Evolutionary conservation across 1,284 basidiomycete species (phyloP).

Genomic region (Ceratobasidium sp.): DNA sequence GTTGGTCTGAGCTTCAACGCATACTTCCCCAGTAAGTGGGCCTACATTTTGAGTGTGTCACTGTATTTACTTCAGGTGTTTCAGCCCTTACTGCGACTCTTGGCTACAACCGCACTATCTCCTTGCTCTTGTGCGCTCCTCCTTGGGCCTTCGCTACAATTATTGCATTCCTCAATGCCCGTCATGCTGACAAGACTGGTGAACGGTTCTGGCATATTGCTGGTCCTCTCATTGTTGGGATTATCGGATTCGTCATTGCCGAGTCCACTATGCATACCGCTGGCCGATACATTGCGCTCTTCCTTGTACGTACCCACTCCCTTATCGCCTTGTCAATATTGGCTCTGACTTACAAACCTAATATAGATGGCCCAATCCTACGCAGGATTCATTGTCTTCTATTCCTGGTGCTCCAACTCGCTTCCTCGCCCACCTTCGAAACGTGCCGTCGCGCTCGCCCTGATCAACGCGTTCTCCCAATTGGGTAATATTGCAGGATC

Average conservation of each 20-base stretch:
- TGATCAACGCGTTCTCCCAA: slow-evolving; percentile 58
- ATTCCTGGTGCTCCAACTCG: slow-evolving; percentile 69
- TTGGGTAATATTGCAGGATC: slow-evolving; percentile 64
- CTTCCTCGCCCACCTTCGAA: slow-evolving; percentile 75
- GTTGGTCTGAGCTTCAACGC: slow-evolving; percentile 78
- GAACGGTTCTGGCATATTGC: slow-evolving; percentile 78
- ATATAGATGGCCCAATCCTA: slow-evolving; percentile 48
- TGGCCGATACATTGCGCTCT: slow-evolving; percentile 73
- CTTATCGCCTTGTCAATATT: too few relatives aligned
- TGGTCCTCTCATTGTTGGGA: slow-evolving; percentile 70
- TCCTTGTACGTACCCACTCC: slow-evolving; percentile 68
- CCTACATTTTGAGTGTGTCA: slow-evolving; percentile 38
- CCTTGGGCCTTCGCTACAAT: slow-evolving; percentile 74
- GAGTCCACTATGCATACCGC: slow-evolving; percentile 67
- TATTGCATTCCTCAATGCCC: slow-evolving; percentile 70
- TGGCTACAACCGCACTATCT: slow-evolving; percentile 71
- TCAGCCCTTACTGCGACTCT: slow-evolving; percentile 72
- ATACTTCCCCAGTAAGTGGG: slow-evolving; percentile 80
- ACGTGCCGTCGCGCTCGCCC: slow-evolving; percentile 64
- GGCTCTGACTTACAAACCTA: too few relatives aligned
- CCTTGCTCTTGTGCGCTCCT: slow-evolving; percentile 74
- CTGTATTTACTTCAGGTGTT: slow-evolving; percentile 17
- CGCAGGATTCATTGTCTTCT: slow-evolving; percentile 68
- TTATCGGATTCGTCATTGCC: slow-evolving; percentile 73
- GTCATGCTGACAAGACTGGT: slow-evolving; percentile 74